Base-by-base conservation (phyloP, 306 rosid species). In the Potentilla sterilis region DNA sequence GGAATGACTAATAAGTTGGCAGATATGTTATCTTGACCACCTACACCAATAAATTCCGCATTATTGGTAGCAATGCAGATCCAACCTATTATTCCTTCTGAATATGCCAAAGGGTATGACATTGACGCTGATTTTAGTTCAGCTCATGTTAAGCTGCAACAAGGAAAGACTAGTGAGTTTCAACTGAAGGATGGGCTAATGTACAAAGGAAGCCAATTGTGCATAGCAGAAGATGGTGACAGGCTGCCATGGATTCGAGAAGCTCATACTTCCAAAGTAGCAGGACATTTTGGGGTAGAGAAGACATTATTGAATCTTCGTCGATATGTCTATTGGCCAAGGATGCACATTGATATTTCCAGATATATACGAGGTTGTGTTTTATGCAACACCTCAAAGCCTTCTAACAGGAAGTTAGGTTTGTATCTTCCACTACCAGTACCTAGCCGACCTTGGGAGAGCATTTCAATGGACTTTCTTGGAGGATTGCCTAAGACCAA, bases 391-490 rank as follows among this genome's bases (percentile, higher is more conserved):
- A 75, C 49, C 0, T 75, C 51, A 2, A 75, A 63, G 10, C 72
- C 65, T 46, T 44, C 65, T 0, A 73, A 73, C 14, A 47, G 63
- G 51, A 65, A 65, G 52, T 64, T 75, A 6, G 38, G 79, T 10
- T 2, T 75, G 24, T 65, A 63, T 48, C 34, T 46, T 9, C 72
- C 79, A 47, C 4, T 75, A 9, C 72, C 9, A 19, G 49, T 75
- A 64, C 72, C 40, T 21, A 63, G 10, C 8, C 47, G 22, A 32
- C 79, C 49, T 19, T 65, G 63, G 71, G 72, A 75, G 22, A 75
- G 43, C 4, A 63, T 75, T 6, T 75, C 6, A 1, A 75, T 65
- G 37, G 72, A 75, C 1, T 75, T 67, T 28, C 34, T 71, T 15
- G 5, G 43, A 1, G 75, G 32, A 16, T 32, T 71, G 8, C 48